Evolutionary conservation across 163 green algal genomes (phyloP).

Genomic region (Picocystis sp.): DNA sequence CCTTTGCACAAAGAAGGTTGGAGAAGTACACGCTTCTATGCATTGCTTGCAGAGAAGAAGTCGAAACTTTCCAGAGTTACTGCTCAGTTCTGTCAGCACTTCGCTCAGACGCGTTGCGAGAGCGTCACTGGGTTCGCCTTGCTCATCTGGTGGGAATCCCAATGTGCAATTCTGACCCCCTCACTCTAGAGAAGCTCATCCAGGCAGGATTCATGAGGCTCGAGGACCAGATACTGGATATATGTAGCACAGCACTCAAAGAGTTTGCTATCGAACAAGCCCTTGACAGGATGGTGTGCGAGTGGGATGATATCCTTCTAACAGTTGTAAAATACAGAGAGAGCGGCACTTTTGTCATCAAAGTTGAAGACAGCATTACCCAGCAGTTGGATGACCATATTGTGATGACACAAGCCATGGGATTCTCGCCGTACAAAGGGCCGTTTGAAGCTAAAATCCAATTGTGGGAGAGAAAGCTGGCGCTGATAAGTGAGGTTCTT

Average conservation of each 20-base stretch:
- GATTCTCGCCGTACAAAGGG: constrained; percentile 59
- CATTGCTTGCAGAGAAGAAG: too few species aligned
- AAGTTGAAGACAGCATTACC: constrained; percentile 38
- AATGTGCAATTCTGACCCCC: constrained; percentile 35
- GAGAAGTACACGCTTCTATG: constrained; percentile 25
- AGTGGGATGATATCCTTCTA: constrained; percentile 44
- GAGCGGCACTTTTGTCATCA: constrained; percentile 53
- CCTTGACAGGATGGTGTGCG: constrained; percentile 56
- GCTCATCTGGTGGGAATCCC: constrained; percentile 27
- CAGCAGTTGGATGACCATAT: constrained; percentile 67
- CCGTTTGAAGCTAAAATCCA: constrained; percentile 57
- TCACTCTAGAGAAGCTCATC: constrained; percentile 38
- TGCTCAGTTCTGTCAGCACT: constrained; percentile 30
- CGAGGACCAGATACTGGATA: constrained; percentile 38
- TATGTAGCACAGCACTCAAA: constrained; percentile 51
- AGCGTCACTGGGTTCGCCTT: constrained; percentile 53
- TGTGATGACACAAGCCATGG: constrained; percentile 35
- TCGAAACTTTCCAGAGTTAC: too few species aligned
- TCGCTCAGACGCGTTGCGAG: constrained; percentile 50
- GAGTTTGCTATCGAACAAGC: constrained; percentile 52
- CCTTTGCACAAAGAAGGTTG: constrained; percentile 29
- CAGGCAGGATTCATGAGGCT: constrained; percentile 38
- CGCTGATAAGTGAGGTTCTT: constrained; percentile 53
- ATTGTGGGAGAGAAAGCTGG: constrained; percentile 54
- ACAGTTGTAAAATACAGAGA: constrained; percentile 34